A percentile compares a stretch with the other conserved stretches of the same genome.
phyloP scores from a whole-genome alignment of 352 stramenopile species.

The Phytopythium delawarense region DNA sequence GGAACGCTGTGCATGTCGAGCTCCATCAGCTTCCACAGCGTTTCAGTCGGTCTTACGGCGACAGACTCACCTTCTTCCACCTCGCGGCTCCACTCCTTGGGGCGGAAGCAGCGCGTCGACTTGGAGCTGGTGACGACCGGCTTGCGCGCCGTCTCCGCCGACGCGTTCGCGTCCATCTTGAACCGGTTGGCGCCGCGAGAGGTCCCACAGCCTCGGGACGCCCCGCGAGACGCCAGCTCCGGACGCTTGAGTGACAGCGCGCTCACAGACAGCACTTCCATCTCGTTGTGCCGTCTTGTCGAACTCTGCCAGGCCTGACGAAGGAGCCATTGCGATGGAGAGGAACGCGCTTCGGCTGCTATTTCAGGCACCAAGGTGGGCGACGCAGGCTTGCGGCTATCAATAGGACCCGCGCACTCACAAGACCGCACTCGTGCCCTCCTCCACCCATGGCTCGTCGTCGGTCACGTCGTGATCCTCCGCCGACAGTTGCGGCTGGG shows the following conservation, averaged over 20 bases:
- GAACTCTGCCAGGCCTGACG: background rate
- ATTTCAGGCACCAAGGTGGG: background rate
- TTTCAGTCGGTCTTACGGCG: background rate
- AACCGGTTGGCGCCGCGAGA: slow-evolving; percentile 25
- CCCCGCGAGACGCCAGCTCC: slow-evolving; percentile 32
- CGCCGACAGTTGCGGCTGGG: background rate
- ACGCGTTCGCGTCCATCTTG: slow-evolving; percentile 51
- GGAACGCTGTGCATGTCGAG: slow-evolving; percentile 33
- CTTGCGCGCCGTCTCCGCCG: slow-evolving; percentile 14
- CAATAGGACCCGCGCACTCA: background rate
- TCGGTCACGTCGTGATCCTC: background rate
- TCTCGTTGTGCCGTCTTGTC: background rate
- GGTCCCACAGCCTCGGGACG: slow-evolving; percentile 16
- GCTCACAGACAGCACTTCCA: slow-evolving; percentile 35
- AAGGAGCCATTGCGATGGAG: background rate
- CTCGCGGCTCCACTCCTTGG: slow-evolving; percentile 63
- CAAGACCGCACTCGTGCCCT: background rate
- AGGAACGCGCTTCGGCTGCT: background rate
- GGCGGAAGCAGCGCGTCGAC: slow-evolving; percentile 53
- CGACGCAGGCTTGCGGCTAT: background rate
- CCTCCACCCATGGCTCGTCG: background rate
- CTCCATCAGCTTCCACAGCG: background rate
- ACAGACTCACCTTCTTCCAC: slow-evolving; percentile 50
- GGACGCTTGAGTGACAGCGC: slow-evolving; percentile 26
- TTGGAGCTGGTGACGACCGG: slow-evolving; percentile 51